Evolutionary conservation across 345 rosid species (phyloP).

Genomic region (Gossypium rotundifolium): DNA sequence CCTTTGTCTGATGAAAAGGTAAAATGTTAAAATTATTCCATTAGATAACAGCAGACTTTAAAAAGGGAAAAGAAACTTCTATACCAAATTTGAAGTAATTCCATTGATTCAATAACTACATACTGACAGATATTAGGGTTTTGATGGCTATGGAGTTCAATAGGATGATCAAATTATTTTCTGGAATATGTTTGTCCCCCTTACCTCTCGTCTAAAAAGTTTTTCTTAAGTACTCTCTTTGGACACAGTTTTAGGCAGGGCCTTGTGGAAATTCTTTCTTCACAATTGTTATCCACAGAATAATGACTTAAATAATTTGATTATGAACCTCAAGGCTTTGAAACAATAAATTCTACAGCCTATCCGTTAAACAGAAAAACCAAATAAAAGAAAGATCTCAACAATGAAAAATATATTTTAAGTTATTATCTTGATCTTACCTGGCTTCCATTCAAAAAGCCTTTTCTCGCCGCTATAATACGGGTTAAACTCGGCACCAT

Average conservation of each 20-base stretch:
- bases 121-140: background rate
- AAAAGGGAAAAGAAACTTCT: background rate
- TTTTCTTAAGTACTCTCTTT: background rate
- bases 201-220: background rate
- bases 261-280: background rate
- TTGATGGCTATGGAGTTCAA: background rate
- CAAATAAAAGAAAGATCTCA: background rate
- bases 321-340: background rate
- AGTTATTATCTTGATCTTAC: constrained; percentile 14
- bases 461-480: constrained; percentile 8
- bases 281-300: background rate
- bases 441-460: constrained; percentile 13
- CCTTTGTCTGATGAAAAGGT: constrained; percentile 36
- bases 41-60: background rate
- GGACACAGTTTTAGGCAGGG: background rate
- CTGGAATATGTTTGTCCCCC: background rate
- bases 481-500: background rate
- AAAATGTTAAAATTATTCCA: background rate
- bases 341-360: background rate
- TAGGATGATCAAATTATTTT: background rate
- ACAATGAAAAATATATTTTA: background rate
- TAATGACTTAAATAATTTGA: background rate
- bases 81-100: background rate
- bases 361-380: background rate
- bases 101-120: background rate